These are phyloP conservation scores for Sugiyamaella pinicola DNA, from an alignment of 1,139 yeast species.

Conservation along the genomic window DNA sequence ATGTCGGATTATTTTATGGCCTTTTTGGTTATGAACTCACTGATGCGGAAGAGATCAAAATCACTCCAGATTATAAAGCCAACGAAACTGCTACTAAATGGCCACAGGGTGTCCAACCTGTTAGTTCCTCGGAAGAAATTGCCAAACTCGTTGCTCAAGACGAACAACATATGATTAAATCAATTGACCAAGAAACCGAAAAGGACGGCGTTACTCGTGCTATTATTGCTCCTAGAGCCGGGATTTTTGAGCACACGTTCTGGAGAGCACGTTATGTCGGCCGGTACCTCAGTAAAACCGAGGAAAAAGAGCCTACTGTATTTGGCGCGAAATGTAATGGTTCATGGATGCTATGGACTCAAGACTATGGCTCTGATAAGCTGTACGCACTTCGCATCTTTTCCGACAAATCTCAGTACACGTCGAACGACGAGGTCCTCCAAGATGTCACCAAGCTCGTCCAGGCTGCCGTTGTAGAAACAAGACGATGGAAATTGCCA, in stretches of 20 bases:
- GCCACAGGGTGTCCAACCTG: slow-evolving; percentile 32
- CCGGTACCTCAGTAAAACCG: slow-evolving; percentile 26
- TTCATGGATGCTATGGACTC: slow-evolving; percentile 51
- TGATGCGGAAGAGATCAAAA: slow-evolving; percentile 32
- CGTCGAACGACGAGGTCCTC: slow-evolving; percentile 17
- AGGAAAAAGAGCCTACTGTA: slow-evolving; percentile 26
- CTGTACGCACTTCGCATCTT: slow-evolving; percentile 42
- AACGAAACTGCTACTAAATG: slow-evolving; percentile 19
- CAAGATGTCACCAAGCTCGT: slow-evolving; percentile 28
- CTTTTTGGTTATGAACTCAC: slow-evolving; percentile 56
- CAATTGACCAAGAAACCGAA: slow-evolving; percentile 39
- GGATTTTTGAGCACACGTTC: slow-evolving; percentile 48
- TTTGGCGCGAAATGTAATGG: slow-evolving; percentile 43
- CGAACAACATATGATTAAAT: slow-evolving; percentile 34
- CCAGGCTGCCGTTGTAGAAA: slow-evolving; percentile 36
- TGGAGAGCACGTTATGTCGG: slow-evolving; percentile 47
- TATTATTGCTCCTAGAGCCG: slow-evolving; percentile 45
- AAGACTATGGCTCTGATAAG: slow-evolving; percentile 47
- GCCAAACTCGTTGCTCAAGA: slow-evolving; percentile 42
- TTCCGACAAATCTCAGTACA: slow-evolving; percentile 24
- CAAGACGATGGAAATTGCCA: slow-evolving; percentile 32
- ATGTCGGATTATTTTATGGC: slow-evolving; percentile 67
- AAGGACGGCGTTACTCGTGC: slow-evolving; percentile 38
- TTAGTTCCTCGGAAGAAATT: slow-evolving; percentile 42
- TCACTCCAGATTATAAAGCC: slow-evolving; percentile 28